Base-by-base conservation (phyloP, 305 asterid genomes). In the Solanum chacoense region DNA sequence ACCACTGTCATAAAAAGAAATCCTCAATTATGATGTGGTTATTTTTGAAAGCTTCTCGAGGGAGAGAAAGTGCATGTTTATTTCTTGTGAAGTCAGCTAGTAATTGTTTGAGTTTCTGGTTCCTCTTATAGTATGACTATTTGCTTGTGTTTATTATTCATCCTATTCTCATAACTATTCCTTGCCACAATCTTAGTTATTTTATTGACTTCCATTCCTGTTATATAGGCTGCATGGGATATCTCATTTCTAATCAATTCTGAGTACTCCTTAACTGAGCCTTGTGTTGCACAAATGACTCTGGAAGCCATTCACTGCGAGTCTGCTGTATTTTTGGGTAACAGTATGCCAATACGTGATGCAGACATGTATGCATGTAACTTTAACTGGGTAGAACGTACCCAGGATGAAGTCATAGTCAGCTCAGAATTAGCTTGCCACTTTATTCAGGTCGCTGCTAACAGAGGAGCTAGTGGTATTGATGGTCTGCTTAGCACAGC, bases 271-370 rank as follows among this genome's bases (percentile, higher is more conserved):
- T 79, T 98, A 90, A 95, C 99, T 28, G 99, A 98, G 88, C 99
- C 99, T 72, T 96, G 93, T 86, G 98, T 96, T 87, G 98, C 99
- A 74, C 94, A 94, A 79, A 91, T 91, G 88, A 93, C 93, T 89
- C 93, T 93, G 81, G 98, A 95, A 92, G 90, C 93, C 29, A 91
- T 96, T 88, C 93, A 90, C 59, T 92, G 94, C 88, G 98, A 95
- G 77, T 95, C 99, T 88, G 96, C 99, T 89, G 85, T 98, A 85
- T 98, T 98, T 92, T 89, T 94, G n/a, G 99, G 99, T 86, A 98
- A 98, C 95, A 98, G 99, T 97, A 98, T 98, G 99, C 95, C 99
- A 24, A 91, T 98, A 88, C 99, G 99, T 86, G 99, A 98, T 90
- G 96, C 97, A 31, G 98, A 98, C 93, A 98, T 95, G 98, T 98